These are phyloP conservation scores for Metschnikowia cerradonensis DNA, from an alignment of 805 yeast genomes.

Conservation along the genomic window DNA sequence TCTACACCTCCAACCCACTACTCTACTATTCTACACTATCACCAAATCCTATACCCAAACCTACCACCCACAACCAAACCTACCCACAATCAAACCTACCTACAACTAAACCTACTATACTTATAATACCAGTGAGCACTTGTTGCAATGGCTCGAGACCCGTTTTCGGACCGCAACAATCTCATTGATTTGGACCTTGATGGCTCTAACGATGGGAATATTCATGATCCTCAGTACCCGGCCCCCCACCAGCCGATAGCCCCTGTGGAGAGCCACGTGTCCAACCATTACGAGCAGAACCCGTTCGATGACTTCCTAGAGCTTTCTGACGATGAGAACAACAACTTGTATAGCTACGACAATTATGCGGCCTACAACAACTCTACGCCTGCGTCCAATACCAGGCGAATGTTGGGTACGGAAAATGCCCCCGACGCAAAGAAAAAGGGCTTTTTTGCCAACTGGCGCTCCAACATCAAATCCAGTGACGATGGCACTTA, in stretches of 20 bases:
- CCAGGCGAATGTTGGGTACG: slow-evolving; percentile 21
- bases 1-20: too few relatives aligned
- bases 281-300: slow-evolving; percentile 6
- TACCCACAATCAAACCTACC: too few relatives aligned
- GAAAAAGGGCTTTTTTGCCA: slow-evolving; percentile 24
- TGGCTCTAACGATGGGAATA: neutral
- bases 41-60: too few relatives aligned
- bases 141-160: slow-evolving; percentile 6
- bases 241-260: neutral
- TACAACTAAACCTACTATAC: too few relatives aligned
- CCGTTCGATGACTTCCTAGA: slow-evolving; percentile 33
- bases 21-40: too few relatives aligned
- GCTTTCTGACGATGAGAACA: slow-evolving; percentile 30
- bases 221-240: neutral
- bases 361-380: slow-evolving; percentile 1
- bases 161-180: slow-evolving; percentile 22
- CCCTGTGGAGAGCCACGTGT: neutral
- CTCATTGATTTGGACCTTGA: slow-evolving; percentile 32
- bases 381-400: slow-evolving; percentile 16
- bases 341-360: slow-evolving; percentile 8
- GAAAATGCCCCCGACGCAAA: slow-evolving; percentile 18
- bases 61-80: too few relatives aligned
- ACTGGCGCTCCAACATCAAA: slow-evolving; percentile 5
- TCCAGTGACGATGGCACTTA: slow-evolving; percentile 15
- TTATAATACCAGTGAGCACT: too few relatives aligned